These are phyloP conservation scores for Pseudogymnoascus destructans DNA, from an alignment of 2,329 filamentous ascomycete genomes.

Conservation along the genomic window DNA sequence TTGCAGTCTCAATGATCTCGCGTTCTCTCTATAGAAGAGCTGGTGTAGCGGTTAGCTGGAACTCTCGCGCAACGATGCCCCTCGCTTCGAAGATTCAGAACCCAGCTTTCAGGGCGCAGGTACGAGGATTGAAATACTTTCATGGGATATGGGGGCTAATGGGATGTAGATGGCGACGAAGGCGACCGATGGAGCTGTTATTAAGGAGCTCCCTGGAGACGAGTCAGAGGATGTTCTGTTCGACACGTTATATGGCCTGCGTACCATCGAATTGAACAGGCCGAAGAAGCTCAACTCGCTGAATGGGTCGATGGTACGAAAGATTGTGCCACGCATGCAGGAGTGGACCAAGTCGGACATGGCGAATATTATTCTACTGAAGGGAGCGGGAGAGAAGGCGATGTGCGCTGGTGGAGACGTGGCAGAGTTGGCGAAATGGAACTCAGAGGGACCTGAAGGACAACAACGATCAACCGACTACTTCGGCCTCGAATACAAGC, in stretches of 20 bases:
- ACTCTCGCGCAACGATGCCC: conserved; percentile 51
- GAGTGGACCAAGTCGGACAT: conserved; percentile 95
- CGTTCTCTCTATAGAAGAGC: conserved; percentile 40
- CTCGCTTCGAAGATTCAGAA: conserved; percentile 62
- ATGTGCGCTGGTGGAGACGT: conserved; percentile 95
- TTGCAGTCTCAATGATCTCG: conserved; percentile 41
- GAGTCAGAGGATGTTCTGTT: conserved; percentile 87
- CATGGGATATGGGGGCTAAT: conserved; percentile 14
- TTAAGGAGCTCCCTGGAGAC: conserved; percentile 38
- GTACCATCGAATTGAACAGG: conserved; percentile 87
- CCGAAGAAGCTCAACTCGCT: conserved; percentile 86
- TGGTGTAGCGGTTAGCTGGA: conserved; percentile 36
- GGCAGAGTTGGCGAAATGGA: conserved; percentile 59
- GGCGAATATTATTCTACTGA: conserved; percentile 84
- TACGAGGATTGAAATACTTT: conserved; percentile 26
- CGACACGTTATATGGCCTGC: conserved; percentile 74
- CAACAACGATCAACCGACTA: conserved; percentile 67
- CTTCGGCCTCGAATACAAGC: conserved; percentile 89
- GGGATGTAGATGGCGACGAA: conserved; percentile 31
- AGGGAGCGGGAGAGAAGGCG: conserved; percentile 71
- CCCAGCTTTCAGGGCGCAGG: conserved; percentile 42
- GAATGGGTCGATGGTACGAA: conserved; percentile 86
- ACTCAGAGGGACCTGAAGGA: conserved; percentile 53
- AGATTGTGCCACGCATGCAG: conserved; percentile 76
- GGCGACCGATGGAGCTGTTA: conserved; percentile 18